phyloP scores from a whole-genome alignment of 2,329 filamentous ascomycete genomes.

The Trichoderma cornu-damae region DNA sequence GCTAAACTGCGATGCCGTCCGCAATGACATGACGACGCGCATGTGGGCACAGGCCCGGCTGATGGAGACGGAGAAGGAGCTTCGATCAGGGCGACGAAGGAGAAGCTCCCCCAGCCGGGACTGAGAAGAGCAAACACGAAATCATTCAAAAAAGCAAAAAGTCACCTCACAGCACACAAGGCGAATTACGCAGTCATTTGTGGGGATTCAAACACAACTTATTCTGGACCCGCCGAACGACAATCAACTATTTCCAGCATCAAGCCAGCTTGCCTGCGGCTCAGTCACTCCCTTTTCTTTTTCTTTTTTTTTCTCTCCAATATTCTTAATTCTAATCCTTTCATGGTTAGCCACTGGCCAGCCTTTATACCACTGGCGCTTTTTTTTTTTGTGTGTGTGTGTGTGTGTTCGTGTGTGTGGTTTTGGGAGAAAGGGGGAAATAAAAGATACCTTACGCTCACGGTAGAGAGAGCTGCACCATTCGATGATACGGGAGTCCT shows the following conservation, averaged over 20 bases:
- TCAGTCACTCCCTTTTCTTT: slow-evolving; percentile 2
- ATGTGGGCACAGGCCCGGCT: slow-evolving; percentile 55
- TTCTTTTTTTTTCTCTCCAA: neutral
- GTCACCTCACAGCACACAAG: neutral
- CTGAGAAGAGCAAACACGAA: neutral
- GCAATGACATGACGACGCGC: slow-evolving; percentile 47
- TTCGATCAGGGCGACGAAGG: slow-evolving; percentile 49
- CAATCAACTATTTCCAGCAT: neutral
- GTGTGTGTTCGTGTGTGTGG: no score
- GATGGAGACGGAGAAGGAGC: slow-evolving; percentile 56
- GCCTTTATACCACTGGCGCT: slow-evolving; percentile 1
- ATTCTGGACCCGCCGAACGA: neutral
- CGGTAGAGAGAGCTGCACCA: slow-evolving; percentile 8
- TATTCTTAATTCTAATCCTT: slow-evolving; percentile 8
- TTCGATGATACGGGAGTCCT: neutral
- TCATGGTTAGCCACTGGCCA: neutral
- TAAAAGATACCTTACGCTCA: slow-evolving; percentile 7
- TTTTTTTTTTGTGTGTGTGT: neutral
- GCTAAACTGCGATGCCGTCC: slow-evolving; percentile 54
- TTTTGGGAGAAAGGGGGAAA: neutral
- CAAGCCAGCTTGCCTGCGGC: neutral
- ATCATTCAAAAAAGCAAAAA: neutral
- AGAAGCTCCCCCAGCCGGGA: slow-evolving; percentile 37
- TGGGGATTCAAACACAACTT: neutral
- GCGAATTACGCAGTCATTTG: slow-evolving; percentile 4